A percentile compares a stretch with the other conserved stretches of the same genome.
Evolutionary conservation across 768 basidiomycete species (phyloP).

Genomic region (Suillus cothurnatus): DNA sequence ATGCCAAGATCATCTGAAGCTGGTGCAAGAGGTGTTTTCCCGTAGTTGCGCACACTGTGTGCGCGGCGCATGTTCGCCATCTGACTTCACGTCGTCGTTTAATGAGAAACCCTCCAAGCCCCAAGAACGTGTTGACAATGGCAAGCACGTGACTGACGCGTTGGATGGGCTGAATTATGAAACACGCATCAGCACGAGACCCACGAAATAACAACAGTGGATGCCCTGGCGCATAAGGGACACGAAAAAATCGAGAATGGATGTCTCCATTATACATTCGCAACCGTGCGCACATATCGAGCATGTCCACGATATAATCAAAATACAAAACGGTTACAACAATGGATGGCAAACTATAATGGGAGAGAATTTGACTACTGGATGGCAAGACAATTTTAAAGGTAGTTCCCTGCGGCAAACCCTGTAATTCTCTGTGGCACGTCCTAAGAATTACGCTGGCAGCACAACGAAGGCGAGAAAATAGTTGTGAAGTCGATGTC

Average conservation of each 20-base stretch:
- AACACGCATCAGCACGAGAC: background rate
- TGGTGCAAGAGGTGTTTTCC: constrained; percentile 45
- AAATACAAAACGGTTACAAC: background rate
- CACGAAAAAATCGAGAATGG: background rate
- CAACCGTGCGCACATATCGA: background rate
- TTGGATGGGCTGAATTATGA: background rate
- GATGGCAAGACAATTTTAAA: no score
- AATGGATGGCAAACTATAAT: background rate
- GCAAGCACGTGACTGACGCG: constrained; percentile 6
- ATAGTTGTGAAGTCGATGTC: background rate
- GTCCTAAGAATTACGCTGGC: background rate
- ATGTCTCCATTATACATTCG: background rate
- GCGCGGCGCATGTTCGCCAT: constrained; percentile 54
- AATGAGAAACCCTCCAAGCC: background rate
- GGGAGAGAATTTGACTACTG: background rate
- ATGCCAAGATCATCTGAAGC: constrained; percentile 58
- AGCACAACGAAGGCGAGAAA: background rate
- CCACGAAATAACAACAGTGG: background rate
- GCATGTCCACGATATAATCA: background rate
- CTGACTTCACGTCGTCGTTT: background rate
- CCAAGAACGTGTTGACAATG: background rate
- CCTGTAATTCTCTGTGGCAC: background rate
- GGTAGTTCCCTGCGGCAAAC: background rate
- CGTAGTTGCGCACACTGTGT: constrained; percentile 61
- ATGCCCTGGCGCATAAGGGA: background rate